Conservation (phyloP, 805 yeast genomes). For the Metschnikowia amazonensis region DNA sequence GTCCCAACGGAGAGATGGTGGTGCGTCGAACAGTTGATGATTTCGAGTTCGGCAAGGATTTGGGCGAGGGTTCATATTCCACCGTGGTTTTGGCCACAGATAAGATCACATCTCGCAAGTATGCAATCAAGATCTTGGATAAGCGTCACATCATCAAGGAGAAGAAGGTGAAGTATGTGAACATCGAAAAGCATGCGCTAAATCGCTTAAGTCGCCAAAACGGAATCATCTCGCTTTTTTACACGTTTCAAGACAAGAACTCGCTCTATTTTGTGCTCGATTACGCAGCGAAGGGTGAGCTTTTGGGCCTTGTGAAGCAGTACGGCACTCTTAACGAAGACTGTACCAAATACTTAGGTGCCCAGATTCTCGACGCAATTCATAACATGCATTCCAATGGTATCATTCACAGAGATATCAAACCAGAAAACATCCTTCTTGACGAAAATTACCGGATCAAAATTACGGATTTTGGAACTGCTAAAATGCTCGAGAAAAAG, state of each 20-base stretch:
- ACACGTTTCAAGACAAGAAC: slow-evolving; percentile 75
- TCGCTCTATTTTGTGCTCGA: slow-evolving; percentile 73
- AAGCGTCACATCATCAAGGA: slow-evolving; percentile 76
- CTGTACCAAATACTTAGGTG: slow-evolving; percentile 62
- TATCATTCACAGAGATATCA: slow-evolving; percentile 74
- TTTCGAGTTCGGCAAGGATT: slow-evolving; percentile 38
- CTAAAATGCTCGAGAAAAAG: slow-evolving; percentile 59
- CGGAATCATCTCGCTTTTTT: slow-evolving; percentile 66
- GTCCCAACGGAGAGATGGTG: slow-evolving; percentile 19
- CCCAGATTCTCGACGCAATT: slow-evolving; percentile 72
- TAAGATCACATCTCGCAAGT: slow-evolving; percentile 51
- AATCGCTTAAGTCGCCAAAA: slow-evolving; percentile 58
- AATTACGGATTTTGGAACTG: slow-evolving; percentile 84
- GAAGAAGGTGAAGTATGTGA: slow-evolving; percentile 80
- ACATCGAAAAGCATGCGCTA: slow-evolving; percentile 76
- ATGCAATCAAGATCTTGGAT: slow-evolving; percentile 74
- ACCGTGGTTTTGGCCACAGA: slow-evolving; percentile 46
- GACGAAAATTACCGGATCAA: slow-evolving; percentile 59
- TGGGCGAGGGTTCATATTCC: slow-evolving; percentile 46
- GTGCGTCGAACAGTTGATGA: slow-evolving; percentile 38
- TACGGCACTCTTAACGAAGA: slow-evolving; percentile 70
- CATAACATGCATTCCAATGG: slow-evolving; percentile 71
- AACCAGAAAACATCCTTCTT: slow-evolving; percentile 75
- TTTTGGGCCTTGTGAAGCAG: slow-evolving; percentile 61
- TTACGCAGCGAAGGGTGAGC: slow-evolving; percentile 77